phyloP scores from a whole-genome alignment of 176 grass and related monocot species.

The Triticum urartu region DNA sequence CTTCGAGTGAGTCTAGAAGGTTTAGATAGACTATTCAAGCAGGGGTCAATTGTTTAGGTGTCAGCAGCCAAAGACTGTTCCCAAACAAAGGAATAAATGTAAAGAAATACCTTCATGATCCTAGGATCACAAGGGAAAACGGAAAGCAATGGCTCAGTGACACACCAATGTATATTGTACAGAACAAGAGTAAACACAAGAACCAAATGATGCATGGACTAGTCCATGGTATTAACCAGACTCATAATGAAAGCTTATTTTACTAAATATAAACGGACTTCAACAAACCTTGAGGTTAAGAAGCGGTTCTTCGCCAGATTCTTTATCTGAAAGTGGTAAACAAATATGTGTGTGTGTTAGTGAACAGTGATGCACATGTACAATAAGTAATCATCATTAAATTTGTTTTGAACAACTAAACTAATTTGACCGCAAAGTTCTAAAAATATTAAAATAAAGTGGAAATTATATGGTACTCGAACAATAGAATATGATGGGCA shows the following conservation, averaged over 20 bases:
- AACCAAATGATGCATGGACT: neutral
- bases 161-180: too few relatives aligned
- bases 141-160: neutral
- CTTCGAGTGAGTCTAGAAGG: too few relatives aligned
- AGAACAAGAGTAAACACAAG: neutral
- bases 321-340: constrained; percentile 23
- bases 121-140: neutral
- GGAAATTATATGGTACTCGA: neutral
- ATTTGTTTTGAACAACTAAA: neutral
- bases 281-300: constrained; percentile 49
- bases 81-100: neutral
- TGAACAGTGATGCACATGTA: neutral
- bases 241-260: neutral
- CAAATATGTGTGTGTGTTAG: neutral
- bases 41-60: neutral
- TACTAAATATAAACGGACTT: neutral
- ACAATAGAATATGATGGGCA: neutral
- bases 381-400: neutral
- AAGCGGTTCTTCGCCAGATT: constrained; percentile 7
- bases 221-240: neutral
- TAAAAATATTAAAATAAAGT: neutral
- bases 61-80: neutral
- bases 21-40: neutral
- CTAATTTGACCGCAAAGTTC: neutral
- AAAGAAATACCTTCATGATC: neutral